Base-by-base conservation (phyloP, 2,329 filamentous ascomycete genomes). In the Phyllachora maydis region DNA sequence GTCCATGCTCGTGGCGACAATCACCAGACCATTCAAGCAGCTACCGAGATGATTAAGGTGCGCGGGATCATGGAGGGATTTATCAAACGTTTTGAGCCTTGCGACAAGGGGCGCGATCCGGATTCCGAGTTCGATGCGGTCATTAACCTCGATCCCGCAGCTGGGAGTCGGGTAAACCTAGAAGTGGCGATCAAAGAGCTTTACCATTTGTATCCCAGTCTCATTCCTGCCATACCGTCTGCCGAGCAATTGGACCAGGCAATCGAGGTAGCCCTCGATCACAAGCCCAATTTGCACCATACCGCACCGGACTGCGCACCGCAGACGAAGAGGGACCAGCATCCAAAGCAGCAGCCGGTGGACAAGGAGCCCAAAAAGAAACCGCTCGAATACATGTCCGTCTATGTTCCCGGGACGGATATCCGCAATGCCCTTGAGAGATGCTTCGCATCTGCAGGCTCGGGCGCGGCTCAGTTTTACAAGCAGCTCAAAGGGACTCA, bases 61-160 rank as follows among this genome's bases (percentile, higher is more conserved):
- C 56, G 88, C 22, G 65, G 67, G 4, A 91, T 98, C 36, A 95
- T 98, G 88, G 78, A 93, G 36, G 79, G 81, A 3, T 98, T 98
- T 48, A 59, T 98, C 33, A 47, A 65, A 8, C 69, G 88, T 17
- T 95, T 92, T 41, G 76, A 98, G 49, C 65, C 73, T 11, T 59
- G 82, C 28, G 64, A 83, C 32, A 51, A 59, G 1, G 59, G 67
- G 11, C 50, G 50, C 6, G 45, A 51, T n/a, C 83, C 88, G 1
- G 88, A 98, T 40, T 58, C 71, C 32, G 60, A 62, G 5, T 98
- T 98, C 36, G 79, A 93, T 39, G 52, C 68, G 4, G 56, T 91
- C 20, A 90, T 98, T 38, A 64, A 92, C 34, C 63, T 98, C 1
- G 73, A 95, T 36, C 73, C 82, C 5, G 55, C 66, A 4, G 59